Conservation (phyloP, 1,284 basidiomycete species). For the Rhodotorula sp. region DNA sequence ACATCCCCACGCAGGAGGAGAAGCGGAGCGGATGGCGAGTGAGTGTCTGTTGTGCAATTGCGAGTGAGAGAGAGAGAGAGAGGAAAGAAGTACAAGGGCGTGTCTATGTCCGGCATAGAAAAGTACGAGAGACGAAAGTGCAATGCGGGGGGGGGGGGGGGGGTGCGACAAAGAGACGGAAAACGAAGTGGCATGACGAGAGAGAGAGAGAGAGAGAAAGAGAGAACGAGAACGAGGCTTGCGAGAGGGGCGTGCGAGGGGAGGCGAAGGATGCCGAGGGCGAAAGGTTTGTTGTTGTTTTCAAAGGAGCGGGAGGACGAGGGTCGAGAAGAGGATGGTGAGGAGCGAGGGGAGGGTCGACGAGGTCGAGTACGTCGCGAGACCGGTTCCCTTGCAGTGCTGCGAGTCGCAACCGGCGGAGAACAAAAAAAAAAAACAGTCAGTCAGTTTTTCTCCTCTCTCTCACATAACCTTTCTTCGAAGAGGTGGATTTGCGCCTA, state of each 20-base stretch:
- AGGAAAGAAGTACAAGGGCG: no score
- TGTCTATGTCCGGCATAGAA: background rate
- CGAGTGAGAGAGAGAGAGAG: no score
- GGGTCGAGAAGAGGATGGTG: constrained; percentile 30
- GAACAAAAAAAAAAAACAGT: background rate
- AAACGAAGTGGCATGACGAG: background rate
- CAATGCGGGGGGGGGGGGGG: background rate
- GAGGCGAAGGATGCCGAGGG: background rate
- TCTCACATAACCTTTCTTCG: no score
- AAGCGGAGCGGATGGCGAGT: no score
- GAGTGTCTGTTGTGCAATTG: background rate
- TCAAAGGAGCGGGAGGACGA: constrained; percentile 25
- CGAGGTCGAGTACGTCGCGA: constrained; percentile 26
- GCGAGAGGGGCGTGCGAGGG: background rate
- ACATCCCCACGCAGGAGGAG: no score
- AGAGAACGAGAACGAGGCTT: background rate
- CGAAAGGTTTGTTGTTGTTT: background rate
- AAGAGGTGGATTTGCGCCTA: no score
- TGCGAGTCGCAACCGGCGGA: background rate
- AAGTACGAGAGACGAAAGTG: background rate
- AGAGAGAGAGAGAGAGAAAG: background rate
- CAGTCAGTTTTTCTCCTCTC: no score
- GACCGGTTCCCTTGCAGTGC: constrained; percentile 43
- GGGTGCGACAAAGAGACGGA: background rate
- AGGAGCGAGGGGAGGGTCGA: constrained; percentile 6